A percentile compares a stretch with the other conserved stretches of the same genome.
These are phyloP conservation scores for Paraleonurus japonicus DNA, from an alignment of 257 asterid genomes.

Conservation along the genomic window DNA sequence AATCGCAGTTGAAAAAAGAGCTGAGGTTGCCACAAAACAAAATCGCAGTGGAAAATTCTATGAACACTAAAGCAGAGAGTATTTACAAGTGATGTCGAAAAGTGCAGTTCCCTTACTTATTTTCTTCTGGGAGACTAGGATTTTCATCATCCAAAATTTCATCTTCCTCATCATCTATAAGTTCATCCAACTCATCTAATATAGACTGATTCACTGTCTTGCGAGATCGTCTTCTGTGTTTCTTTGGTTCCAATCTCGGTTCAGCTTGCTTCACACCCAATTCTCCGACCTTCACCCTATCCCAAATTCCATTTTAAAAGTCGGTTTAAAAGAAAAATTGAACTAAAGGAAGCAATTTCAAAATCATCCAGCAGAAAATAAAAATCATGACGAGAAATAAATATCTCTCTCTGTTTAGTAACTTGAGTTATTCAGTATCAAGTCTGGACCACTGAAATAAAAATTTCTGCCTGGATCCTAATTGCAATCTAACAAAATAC, in stretches of 20 bases:
- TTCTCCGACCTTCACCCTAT: slow-evolving; percentile 76
- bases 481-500: not conserved
- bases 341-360: not conserved
- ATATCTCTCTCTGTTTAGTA: not conserved
- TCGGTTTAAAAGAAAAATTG: not conserved
- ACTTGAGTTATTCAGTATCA: not conserved
- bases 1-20: not conserved
- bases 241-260: slow-evolving; percentile 80
- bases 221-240: slow-evolving; percentile 91
- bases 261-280: slow-evolving; percentile 84
- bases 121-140: slow-evolving; percentile 42
- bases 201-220: slow-evolving; percentile 80
- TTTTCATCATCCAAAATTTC: slow-evolving; percentile 38
- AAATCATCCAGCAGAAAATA: not conserved
- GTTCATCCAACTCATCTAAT: slow-evolving; percentile 67
- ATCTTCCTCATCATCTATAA: slow-evolving; percentile 58
- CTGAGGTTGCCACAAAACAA: not conserved
- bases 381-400: not conserved
- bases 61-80: not conserved
- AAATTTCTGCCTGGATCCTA: not conserved
- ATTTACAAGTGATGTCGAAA: slow-evolving; percentile 28
- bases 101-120: slow-evolving; percentile 19
- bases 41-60: not conserved
- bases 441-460: not conserved
- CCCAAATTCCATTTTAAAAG: slow-evolving; percentile 10